Evolutionary conservation across 2,329 filamentous ascomycete genomes (phyloP).

Genomic region (Aspergillus sp.): DNA sequence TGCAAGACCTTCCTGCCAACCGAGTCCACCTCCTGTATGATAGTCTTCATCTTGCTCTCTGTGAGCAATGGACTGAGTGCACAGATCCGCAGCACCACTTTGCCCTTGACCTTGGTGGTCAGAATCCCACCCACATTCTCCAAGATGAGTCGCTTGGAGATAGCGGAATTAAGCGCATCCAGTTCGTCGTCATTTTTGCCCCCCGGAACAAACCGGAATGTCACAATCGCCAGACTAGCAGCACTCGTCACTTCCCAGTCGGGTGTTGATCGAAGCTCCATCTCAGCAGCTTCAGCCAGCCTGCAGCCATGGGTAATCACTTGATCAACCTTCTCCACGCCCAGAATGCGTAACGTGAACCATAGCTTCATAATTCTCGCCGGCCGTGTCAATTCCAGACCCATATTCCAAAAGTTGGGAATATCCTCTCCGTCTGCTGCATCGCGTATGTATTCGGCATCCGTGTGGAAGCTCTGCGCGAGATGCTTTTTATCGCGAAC

Average conservation of each 20-base stretch:
- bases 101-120: no score
- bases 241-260: constrained; percentile 6
- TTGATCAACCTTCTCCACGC: constrained; percentile 8
- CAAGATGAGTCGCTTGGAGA: not conserved
- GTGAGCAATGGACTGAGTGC: no score
- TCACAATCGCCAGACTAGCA: constrained; percentile 5
- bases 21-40: no score
- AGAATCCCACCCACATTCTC: no score
- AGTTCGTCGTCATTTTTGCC: not conserved
- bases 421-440: constrained; percentile 3
- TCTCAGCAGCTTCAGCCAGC: constrained; percentile 1
- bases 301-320: constrained; percentile 15
- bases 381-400: constrained; percentile 16
- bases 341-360: constrained; percentile 15
- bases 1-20: no score
- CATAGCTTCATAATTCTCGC: constrained; percentile 17
- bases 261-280: not conserved
- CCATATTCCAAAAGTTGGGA: constrained; percentile 14
- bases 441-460: constrained; percentile 6
- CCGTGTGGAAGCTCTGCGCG: constrained; percentile 9
- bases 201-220: constrained; percentile 7
- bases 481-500: constrained; percentile 7
- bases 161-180: constrained; percentile 4
- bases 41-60: no score
- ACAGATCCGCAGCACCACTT: no score